Evolutionary conservation across 108 stramenopile species (phyloP).

Genomic region (Bacterosira constricta): DNA sequence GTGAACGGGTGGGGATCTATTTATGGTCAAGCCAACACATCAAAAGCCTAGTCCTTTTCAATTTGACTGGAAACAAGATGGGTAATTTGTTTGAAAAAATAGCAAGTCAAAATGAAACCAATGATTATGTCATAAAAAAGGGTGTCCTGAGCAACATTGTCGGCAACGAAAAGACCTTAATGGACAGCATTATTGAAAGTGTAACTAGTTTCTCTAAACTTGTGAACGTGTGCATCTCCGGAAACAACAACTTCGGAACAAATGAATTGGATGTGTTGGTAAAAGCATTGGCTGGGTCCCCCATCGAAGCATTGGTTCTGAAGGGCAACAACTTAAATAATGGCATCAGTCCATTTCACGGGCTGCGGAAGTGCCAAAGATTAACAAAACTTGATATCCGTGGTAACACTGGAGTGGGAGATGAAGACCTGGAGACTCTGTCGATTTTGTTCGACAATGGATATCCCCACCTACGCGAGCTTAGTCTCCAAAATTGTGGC

Average conservation of each 20-base stretch:
- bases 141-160: slow-evolving; percentile 5
- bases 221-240: background rate
- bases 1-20: slow-evolving; percentile 15
- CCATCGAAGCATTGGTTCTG: background rate
- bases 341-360: background rate
- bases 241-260: slow-evolving; percentile 8
- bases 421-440: too few relatives aligned
- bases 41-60: background rate
- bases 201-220: slow-evolving; percentile 13
- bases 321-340: background rate
- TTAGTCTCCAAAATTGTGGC: background rate
- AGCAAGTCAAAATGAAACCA: slow-evolving; percentile 17
- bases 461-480: background rate
- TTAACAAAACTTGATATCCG: too few relatives aligned
- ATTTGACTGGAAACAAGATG: slow-evolving; percentile 14
- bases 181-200: slow-evolving; percentile 1
- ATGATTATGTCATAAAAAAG: slow-evolving; percentile 6
- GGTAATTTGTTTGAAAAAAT: slow-evolving; percentile 15
- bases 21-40: slow-evolving; percentile 13
- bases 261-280: slow-evolving; percentile 13
- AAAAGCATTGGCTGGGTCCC: slow-evolving; percentile 16
- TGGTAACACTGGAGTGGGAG: too few relatives aligned
- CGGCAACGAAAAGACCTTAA: background rate
- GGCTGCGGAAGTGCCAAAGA: background rate
- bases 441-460: slow-evolving; percentile 17